phyloP scores from a whole-genome alignment of 2,329 filamentous ascomycete species.

The Stachybotrys echinatus region DNA sequence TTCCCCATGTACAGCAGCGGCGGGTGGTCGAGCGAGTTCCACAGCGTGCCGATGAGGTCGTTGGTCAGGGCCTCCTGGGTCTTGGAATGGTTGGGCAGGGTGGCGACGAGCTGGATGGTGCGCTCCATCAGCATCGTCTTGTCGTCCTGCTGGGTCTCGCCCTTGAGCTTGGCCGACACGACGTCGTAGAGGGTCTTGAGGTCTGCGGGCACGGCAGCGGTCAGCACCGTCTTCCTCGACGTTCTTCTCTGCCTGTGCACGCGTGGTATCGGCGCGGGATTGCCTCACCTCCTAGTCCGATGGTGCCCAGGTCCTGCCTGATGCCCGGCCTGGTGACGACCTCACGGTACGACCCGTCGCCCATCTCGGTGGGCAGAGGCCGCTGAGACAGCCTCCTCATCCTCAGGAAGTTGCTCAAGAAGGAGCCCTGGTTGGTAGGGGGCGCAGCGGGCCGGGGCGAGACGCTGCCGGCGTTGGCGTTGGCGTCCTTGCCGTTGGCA shows the following conservation, averaged over 20 bases:
- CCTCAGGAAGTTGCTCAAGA: slow-evolving; percentile 21
- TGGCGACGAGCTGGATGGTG: slow-evolving; percentile 64
- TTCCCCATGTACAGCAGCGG: slow-evolving; percentile 60
- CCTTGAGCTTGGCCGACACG: slow-evolving; percentile 57
- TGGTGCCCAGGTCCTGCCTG: slow-evolving; percentile 14
- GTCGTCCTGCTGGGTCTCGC: slow-evolving; percentile 61
- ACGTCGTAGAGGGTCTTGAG: slow-evolving; percentile 57
- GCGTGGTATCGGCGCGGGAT: no score
- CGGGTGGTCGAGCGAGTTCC: slow-evolving; percentile 68
- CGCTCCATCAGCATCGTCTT: slow-evolving; percentile 74
- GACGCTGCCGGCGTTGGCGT: slow-evolving; percentile 2
- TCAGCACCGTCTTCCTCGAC: background rate
- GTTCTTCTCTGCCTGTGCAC: background rate
- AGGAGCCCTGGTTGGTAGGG: slow-evolving; percentile 15
- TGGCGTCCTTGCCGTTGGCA: slow-evolving; percentile 10
- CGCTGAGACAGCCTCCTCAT: slow-evolving; percentile 44
- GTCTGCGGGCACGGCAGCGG: slow-evolving; percentile 36
- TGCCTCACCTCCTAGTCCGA: slow-evolving; percentile 14
- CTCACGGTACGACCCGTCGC: slow-evolving; percentile 54
- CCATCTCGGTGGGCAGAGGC: slow-evolving; percentile 59
- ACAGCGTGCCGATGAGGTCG: slow-evolving; percentile 62
- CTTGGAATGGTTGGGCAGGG: slow-evolving; percentile 57
- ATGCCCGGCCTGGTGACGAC: slow-evolving; percentile 37
- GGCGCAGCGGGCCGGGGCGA: background rate
- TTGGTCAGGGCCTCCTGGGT: slow-evolving; percentile 60